Evolutionary conservation across 148 eudicot genomes (phyloP), one percentile per base, ranked within the genome.

Genomic region (Polygonum aviculare): DNA sequence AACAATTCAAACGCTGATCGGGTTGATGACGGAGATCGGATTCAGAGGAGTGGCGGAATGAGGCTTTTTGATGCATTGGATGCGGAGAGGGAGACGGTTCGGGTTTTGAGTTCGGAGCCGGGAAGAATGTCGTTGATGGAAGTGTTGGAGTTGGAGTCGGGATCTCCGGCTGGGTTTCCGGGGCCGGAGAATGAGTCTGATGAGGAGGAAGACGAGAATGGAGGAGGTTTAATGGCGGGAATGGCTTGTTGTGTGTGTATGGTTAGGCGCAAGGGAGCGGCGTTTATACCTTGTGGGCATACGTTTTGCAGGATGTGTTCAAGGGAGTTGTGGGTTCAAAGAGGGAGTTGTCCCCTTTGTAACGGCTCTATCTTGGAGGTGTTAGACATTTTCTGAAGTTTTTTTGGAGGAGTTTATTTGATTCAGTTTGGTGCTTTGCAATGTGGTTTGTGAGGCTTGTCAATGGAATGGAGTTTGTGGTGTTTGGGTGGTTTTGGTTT

Each of bases 301-400:
- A 87, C 98, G 3, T 92, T 90, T 80, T 94, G 98, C 81, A 85
- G 93, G 77, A 72, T 89, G 73, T 94, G 97, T 60, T 90, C 93
- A 0, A 84, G 90, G 80, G 94, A 93, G 87, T 86, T 93, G 69
- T 85, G 81, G 79, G 94, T 88, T 74, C 87, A 90, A 75, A 87
- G 90, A 67, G 91, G 90, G 21, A 87, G 87, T 73, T 93, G 98
- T 79, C 97, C 98, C 5, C 88, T 90, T 18, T 93, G 98, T 81
- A 93, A 91, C 60, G 81, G 83, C 69, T 91, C 84, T 84, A 87
- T 93, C 78, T 80, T 87, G 80, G 98, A 93, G 76, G 82, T 93
- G 76, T 86, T 93, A 76, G 91, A 93, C 77, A 87, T 93, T 72
- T 91, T 89, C 82, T 93, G 76, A 87, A 44, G 7, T 26, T 21